phyloP scores from a whole-genome alignment of 2,329 filamentous ascomycete genomes.

The Monosporascus sp. region DNA sequence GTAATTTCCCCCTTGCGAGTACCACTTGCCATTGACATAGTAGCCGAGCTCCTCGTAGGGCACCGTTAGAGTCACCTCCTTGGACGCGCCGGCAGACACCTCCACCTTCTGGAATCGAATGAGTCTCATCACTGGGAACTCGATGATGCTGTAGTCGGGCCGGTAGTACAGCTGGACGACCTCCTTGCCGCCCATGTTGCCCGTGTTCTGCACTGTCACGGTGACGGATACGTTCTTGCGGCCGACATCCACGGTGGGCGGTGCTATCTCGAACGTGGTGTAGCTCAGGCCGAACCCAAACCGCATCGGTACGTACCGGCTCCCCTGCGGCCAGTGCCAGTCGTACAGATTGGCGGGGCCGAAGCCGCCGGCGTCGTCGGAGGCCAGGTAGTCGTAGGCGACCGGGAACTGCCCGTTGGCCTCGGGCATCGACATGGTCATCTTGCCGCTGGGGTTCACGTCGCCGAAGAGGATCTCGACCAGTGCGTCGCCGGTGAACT shows the following conservation, averaged over 20 bases:
- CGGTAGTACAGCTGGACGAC: constrained; percentile 34
- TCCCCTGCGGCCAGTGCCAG: constrained; percentile 32
- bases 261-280: constrained; percentile 53
- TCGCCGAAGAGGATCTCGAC: constrained; percentile 58
- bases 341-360: constrained; percentile 50
- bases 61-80: constrained; percentile 28
- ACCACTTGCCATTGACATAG: constrained; percentile 19
- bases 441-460: constrained; percentile 45
- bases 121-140: constrained; percentile 38
- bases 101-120: constrained; percentile 43
- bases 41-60: constrained; percentile 23
- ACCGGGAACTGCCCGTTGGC: constrained; percentile 43
- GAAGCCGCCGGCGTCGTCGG: constrained; percentile 54
- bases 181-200: constrained; percentile 28
- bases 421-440: constrained; percentile 42
- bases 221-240: constrained; percentile 28
- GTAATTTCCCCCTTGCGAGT: constrained; percentile 18
- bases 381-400: constrained; percentile 61
- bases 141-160: constrained; percentile 33
- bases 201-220: constrained; percentile 37
- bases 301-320: constrained; percentile 40
- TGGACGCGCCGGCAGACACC: constrained; percentile 33
- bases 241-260: too few relatives aligned
- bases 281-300: constrained; percentile 65
- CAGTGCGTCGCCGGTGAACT: constrained; percentile 59